Percentiles rank a stretch among this genome's conserved stretches.
Evolutionary conservation across 345 rosid species (phyloP).

Genomic region (Angophora floribunda): DNA sequence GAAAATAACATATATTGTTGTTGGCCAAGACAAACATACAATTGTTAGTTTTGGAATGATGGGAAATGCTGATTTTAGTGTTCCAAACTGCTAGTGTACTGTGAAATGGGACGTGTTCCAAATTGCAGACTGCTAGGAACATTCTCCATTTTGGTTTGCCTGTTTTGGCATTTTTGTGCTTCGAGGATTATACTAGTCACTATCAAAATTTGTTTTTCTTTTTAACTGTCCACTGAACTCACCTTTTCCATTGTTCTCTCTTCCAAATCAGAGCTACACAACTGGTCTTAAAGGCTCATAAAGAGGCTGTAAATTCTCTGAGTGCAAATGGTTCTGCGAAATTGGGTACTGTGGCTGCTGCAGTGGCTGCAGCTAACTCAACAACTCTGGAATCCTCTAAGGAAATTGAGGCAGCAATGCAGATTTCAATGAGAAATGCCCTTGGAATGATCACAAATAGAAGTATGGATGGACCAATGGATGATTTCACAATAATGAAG

Average conservation of each 20-base stretch:
- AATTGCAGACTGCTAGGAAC: background rate
- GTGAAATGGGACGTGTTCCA: background rate
- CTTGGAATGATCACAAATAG: conserved; percentile 46
- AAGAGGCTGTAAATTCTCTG: conserved; percentile 86
- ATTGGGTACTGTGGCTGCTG: conserved; percentile 82
- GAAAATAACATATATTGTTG: background rate
- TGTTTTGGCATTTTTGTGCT: background rate
- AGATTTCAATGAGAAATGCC: conserved; percentile 85
- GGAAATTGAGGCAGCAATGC: conserved; percentile 98
- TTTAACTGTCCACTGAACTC: background rate
- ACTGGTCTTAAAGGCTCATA: conserved; percentile 82
- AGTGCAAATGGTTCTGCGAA: conserved; percentile 78
- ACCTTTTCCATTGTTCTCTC: background rate
- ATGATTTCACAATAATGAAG: conserved; percentile 92
- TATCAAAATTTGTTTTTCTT: background rate
- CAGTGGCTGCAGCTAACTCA: conserved; percentile 94
- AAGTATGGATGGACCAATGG: conserved; percentile 67
- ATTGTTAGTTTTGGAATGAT: background rate
- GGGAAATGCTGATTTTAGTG: background rate
- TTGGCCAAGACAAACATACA: background rate
- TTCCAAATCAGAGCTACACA: conserved; percentile 61
- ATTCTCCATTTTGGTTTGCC: background rate
- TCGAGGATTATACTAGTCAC: background rate
- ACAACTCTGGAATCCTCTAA: conserved; percentile 83
- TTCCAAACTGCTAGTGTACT: background rate